Conservation (phyloP, 2,329 filamentous ascomycete genomes). For the Apiospora marii region DNA sequence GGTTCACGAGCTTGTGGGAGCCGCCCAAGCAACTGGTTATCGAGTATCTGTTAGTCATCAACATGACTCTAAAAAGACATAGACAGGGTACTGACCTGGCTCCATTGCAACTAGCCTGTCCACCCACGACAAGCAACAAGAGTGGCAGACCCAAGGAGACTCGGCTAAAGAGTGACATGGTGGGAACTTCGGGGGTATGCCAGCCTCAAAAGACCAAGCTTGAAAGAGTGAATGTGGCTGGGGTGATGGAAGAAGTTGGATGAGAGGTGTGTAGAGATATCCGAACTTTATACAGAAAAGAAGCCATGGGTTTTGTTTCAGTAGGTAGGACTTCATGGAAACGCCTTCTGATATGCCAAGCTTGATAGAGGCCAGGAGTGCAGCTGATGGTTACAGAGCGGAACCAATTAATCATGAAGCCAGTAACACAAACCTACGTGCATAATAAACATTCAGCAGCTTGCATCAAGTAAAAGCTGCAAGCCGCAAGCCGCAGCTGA, state of each 20-base stretch:
- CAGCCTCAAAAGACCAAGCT: neutral
- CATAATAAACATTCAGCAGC: too few relatives aligned
- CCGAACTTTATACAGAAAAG: neutral
- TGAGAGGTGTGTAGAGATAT: neutral
- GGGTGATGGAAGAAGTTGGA: neutral
- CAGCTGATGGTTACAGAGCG: neutral
- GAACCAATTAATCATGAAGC: slow-evolving; percentile 1
- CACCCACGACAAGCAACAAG: neutral
- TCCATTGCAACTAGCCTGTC: neutral
- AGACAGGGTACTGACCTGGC: neutral
- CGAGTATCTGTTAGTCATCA: neutral
- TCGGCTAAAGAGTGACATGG: slow-evolving; percentile 5
- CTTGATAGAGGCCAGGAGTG: neutral
- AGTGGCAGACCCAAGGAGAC: neutral
- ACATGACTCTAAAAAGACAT: accelerated
- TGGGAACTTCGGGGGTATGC: neutral
- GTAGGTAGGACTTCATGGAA: too few relatives aligned
- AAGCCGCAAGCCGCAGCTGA: neutral
- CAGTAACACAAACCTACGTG: neutral
- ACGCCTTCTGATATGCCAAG: neutral
- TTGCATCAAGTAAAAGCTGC: neutral
- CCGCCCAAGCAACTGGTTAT: neutral
- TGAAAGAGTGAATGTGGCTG: neutral
- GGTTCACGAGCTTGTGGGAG: neutral
- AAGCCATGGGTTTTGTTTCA: accelerated